Evolutionary conservation across 179 eudicot genomes (phyloP).

Genomic region (Silene noctiflora): DNA sequence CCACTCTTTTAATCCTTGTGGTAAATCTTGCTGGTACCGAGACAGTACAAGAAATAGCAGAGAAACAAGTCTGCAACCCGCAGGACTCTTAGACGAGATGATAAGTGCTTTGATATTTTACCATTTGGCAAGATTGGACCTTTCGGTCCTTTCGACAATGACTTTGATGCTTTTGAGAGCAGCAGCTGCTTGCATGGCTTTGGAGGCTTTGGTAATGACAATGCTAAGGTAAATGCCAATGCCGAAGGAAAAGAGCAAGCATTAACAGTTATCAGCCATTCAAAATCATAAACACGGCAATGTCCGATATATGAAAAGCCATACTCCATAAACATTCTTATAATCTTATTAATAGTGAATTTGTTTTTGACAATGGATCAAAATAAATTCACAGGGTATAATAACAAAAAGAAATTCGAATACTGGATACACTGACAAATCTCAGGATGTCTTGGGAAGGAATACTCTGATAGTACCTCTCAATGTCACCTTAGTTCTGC

Average conservation of each 20-base stretch:
- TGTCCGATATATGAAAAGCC: background rate
- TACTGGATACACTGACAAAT: conserved; percentile 27
- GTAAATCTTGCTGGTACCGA: background rate
- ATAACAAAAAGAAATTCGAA: background rate
- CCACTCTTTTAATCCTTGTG: too few species aligned
- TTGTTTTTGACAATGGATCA: background rate
- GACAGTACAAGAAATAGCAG: background rate
- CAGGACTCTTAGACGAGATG: too few species aligned
- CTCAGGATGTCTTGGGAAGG: conserved; percentile 60
- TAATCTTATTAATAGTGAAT: conserved; percentile 3
- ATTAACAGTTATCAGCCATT: background rate
- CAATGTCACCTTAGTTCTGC: conserved; percentile 57
- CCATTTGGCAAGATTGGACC: background rate
- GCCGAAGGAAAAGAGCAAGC: background rate
- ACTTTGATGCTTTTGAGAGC: background rate
- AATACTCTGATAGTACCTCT: conserved; percentile 63
- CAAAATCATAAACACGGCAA: background rate
- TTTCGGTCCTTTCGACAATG: background rate
- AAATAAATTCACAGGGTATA: background rate
- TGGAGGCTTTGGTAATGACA: background rate
- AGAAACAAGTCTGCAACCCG: background rate
- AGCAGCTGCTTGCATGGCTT: background rate
- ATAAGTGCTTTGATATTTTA: too few species aligned
- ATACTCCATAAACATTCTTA: background rate
- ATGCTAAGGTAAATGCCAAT: background rate